Evolutionary conservation across 2,329 filamentous ascomycete species (phyloP), one percentile per base, ranked within the genome.

Genomic region (Mollisia scopiformis): DNA sequence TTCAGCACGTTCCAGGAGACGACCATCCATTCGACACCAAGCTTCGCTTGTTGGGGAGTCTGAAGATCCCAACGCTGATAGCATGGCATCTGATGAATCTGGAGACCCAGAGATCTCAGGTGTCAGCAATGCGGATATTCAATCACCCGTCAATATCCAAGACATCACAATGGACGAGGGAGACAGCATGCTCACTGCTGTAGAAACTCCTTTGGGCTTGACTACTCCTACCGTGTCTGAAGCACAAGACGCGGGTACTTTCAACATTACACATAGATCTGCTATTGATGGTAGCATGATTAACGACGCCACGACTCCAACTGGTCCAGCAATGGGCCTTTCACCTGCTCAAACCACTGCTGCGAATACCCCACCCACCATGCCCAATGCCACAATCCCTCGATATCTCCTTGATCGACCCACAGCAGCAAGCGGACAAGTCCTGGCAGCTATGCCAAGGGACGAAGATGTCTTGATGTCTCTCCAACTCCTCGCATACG

Each of bases 401-500:
- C 86, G 91, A 59, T 95, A 94, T 72, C 83, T 93, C 27, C 84
- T 92, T 54, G 90, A 96, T 69, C 87, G 87, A 50, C 77, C 89
- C 55, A 83, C 87, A 37, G 86, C 90, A 43, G 76, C 81, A 27
- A 85, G 87, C 71, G 85, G 89, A 16, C 88, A 89, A 68, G 88
- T 96, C 69, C 80, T 97, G 31, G 91, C 93, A 28, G 90, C 93
- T 11, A 96, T 98, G 90, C 95, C 95, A 10, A 88, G 95, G 54
- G 95, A 99, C 70, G 95, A 99, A 75, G 95, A 99, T 71, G 95
- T 99, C 2, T 82, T 99, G 65, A 97, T 99, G 94, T 97, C 95
- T 6, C 83, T 99, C 37, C 95, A 99, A 76, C 85, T 99, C 21
- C 84, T 99, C 49, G 95, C 95, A 16, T 99, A 99, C 74, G 94